Evolutionary conservation across 2,329 filamentous ascomycete genomes (phyloP).

Genomic region (Lasiodiplodia sp.): DNA sequence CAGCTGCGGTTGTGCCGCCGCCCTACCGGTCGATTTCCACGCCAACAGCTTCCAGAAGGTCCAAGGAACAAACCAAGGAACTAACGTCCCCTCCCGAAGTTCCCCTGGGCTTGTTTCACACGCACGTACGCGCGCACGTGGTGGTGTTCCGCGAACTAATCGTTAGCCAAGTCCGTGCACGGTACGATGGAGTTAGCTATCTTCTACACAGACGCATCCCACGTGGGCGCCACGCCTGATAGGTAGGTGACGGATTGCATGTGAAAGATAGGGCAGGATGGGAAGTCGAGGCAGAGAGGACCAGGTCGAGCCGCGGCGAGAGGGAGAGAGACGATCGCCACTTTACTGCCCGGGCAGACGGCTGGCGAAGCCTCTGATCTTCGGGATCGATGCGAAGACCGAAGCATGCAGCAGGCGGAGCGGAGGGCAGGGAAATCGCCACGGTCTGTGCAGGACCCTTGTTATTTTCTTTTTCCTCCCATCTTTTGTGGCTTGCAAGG

Average conservation of each 20-base stretch:
- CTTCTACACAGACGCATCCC: not conserved
- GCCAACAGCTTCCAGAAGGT: not conserved
- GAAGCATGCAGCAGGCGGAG: not conserved
- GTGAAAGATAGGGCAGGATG: not conserved
- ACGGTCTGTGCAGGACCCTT: not conserved
- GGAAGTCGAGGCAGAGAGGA: no score
- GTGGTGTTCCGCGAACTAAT: not conserved
- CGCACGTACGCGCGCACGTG: not conserved
- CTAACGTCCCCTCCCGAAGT: not conserved
- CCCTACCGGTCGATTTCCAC: not conserved
- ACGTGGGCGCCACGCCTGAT: not conserved
- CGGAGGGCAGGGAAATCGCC: not conserved
- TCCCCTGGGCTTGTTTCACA: no score
- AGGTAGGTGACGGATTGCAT: not conserved
- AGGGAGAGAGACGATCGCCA: no score
- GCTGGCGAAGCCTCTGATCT: no score
- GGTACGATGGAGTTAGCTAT: not conserved
- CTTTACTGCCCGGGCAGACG: no score
- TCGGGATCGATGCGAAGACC: no score
- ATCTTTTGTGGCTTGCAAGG: not conserved
- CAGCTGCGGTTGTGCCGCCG: not conserved
- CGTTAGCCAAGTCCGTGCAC: not conserved
- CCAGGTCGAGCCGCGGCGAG: no score
- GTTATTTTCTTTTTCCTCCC: not conserved
- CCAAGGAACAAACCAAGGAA: not conserved